Evolutionary conservation across 2,329 filamentous ascomycete genomes (phyloP).

Genomic region (Westerdykella aurantiaca): DNA sequence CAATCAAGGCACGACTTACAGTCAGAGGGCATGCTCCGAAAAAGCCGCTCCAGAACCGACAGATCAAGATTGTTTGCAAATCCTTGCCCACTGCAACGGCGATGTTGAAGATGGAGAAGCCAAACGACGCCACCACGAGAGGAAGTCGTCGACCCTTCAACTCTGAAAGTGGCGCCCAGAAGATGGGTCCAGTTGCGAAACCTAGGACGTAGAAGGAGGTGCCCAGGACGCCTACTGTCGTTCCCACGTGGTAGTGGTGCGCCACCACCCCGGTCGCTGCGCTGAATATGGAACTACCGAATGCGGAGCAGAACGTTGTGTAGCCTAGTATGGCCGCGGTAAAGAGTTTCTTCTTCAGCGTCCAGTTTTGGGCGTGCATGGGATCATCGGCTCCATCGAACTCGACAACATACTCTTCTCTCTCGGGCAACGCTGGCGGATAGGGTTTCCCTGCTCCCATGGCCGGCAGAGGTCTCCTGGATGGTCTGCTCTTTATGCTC

Average conservation of each 20-base stretch:
- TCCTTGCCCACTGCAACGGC: constrained; percentile 48
- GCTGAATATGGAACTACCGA: constrained; percentile 49
- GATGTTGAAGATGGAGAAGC: constrained; percentile 48
- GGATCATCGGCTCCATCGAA: constrained; percentile 82
- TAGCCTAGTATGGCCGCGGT: constrained; percentile 66
- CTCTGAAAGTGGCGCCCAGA: constrained; percentile 50
- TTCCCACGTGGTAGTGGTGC: constrained; percentile 41
- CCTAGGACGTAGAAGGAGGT: constrained; percentile 47
- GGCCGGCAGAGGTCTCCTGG: constrained; percentile 54
- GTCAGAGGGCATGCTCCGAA: constrained; percentile 51
- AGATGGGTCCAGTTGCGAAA: constrained; percentile 44
- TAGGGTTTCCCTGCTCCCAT: constrained; percentile 72
- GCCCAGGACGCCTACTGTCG: constrained; percentile 46
- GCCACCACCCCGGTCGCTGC: constrained; percentile 32
- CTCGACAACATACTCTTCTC: constrained; percentile 71
- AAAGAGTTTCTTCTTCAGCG: constrained; percentile 66
- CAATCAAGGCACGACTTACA: constrained; percentile 31
- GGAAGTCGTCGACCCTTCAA: constrained; percentile 46
- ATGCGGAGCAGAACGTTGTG: constrained; percentile 63
- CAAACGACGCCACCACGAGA: constrained; percentile 46
- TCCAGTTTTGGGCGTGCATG: constrained; percentile 83
- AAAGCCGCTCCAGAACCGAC: constrained; percentile 49
- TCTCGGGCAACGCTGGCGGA: constrained; percentile 62
- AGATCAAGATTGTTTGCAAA: constrained; percentile 49
- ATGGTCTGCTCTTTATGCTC: constrained; percentile 45